Evolutionary conservation across 73 alveolate species (phyloP).

Genomic region (Symbiodinium natans): DNA sequence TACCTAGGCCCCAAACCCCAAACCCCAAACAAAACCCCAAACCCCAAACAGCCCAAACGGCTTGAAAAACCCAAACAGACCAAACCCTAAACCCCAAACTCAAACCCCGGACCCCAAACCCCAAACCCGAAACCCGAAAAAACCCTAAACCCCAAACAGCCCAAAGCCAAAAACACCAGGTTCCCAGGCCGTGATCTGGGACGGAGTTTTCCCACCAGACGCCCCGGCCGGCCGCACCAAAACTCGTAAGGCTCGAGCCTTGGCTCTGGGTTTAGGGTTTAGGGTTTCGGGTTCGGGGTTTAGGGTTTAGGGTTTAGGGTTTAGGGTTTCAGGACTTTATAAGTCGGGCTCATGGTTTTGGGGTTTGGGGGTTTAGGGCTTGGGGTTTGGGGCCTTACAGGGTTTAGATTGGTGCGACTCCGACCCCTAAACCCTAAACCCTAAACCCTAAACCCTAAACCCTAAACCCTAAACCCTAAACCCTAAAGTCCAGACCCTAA

Average conservation of each 20-base stretch:
- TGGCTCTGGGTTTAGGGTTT: not conserved
- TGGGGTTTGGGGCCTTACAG: not conserved
- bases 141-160: not conserved
- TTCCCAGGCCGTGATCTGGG: not conserved
- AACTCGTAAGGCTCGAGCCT: not conserved
- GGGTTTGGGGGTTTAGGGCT: no score
- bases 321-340: no score
- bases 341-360: no score
- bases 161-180: no score
- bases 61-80: no score
- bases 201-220: not conserved
- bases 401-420: not conserved
- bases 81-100: no score
- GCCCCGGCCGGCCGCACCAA: not conserved
- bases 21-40: not conserved
- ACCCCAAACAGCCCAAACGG: not conserved
- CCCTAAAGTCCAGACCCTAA: no score
- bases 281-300: not conserved
- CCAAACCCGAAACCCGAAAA: no score
- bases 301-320: not conserved
- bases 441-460: not conserved
- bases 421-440: no score
- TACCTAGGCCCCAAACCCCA: not conserved
- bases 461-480: not conserved
- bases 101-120: no score